Base-by-base conservation (phyloP, 495 filamentous ascomycete genomes). In the Hyaloscypha variabilis region DNA sequence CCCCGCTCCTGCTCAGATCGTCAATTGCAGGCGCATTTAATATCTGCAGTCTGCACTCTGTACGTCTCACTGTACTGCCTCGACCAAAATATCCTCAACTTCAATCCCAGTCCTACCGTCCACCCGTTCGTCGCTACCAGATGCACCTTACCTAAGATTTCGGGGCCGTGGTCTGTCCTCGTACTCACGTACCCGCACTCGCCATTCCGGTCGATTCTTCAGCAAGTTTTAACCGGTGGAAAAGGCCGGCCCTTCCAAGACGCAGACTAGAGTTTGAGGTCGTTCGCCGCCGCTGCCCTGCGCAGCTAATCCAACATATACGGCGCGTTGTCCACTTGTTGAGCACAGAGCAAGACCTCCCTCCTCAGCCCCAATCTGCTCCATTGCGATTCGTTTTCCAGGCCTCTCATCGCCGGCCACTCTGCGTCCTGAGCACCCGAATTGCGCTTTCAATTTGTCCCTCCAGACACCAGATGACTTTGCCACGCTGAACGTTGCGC, bases 401-500 rank as follows among this genome's bases (percentile, higher is more conserved):
- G 29, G 11, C 26, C 34, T 59, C 57, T 14, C 3, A 4, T 61
- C 26, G 29, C 25, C 34, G 29, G 50, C 60, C 60, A 63, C 28
- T 63, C 28, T 19, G 17, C 13, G 60, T 26, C 60, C 49, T n/a
- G n/a, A 17, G 13, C 51, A 1, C 42, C 60, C 17, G 29, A 14
- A 30, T 29, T 1, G 49, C 25, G 6, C 11, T 29, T 29, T 14
- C 25, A 42, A 63, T 53, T 52, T 28, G 46, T 2, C n/a, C 46
- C 19, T 31, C 46, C 49, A 36, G 24, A 14, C 23, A 62, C 10
- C 59, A 2, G 59, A 53, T 54, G 50, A 28, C 1, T 34, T 63
- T 23, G 60, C 60, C 60, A 63, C 60, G 50, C 60, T 63, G 60
- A 63, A 36, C 46, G 39, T 52, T 31, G 50, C 49, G 46, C 34